phyloP scores from a whole-genome alignment of 2,329 filamentous ascomycete species.

The Colletotrichum paranaense region DNA sequence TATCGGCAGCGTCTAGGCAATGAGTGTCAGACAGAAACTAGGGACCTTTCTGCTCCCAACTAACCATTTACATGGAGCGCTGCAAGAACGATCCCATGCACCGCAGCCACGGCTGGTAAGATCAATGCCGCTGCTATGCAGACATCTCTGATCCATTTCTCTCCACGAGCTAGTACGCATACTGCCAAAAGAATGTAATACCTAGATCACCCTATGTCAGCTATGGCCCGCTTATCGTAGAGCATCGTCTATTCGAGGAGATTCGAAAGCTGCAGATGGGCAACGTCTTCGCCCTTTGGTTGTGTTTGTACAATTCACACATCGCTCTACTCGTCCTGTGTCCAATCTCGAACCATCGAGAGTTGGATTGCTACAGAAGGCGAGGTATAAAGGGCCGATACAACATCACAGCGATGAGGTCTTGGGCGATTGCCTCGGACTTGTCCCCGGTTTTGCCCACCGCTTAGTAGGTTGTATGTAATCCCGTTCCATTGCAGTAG shows the following conservation, averaged over 20 bases:
- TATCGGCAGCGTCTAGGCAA: constrained; percentile 68
- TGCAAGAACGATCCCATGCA: constrained; percentile 72
- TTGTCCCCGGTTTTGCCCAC: neutral
- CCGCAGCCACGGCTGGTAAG: constrained; percentile 71
- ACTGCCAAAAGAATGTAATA: constrained; percentile 74
- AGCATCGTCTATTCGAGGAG: neutral
- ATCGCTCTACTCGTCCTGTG: neutral
- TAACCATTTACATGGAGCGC: constrained; percentile 68
- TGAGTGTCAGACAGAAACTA: neutral
- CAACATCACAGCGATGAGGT: neutral
- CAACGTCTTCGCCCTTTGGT: neutral
- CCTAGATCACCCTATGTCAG: constrained; percentile 45
- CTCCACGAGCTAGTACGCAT: constrained; percentile 71
- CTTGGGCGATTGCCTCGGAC: neutral
- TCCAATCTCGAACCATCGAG: neutral
- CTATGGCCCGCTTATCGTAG: neutral
- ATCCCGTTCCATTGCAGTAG: neutral
- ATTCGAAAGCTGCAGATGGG: too few species aligned
- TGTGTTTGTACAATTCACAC: neutral
- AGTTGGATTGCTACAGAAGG: neutral
- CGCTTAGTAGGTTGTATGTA: neutral
- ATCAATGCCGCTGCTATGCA: constrained; percentile 72
- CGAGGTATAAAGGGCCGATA: neutral
- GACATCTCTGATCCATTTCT: constrained; percentile 71
- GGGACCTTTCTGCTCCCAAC: constrained; percentile 37